Base-by-base conservation (phyloP, 148 eudicot species). In the Vaccinium vitisidaea region DNA sequence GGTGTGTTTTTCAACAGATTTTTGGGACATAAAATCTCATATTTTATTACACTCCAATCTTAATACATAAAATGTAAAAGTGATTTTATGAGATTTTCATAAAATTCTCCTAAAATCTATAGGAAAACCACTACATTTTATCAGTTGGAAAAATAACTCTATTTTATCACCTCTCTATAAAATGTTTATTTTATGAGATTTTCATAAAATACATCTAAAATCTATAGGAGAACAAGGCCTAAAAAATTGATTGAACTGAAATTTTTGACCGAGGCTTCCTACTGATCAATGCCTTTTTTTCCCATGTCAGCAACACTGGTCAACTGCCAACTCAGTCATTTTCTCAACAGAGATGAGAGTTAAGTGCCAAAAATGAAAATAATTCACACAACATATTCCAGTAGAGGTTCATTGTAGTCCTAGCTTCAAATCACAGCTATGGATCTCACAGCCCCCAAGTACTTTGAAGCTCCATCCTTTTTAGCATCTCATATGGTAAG, bases 401-500 rank as follows among this genome's bases (percentile, higher is more conserved):
- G 70, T 55, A 79, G n/a, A 65, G 63, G 50, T 55, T 32, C 54
- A 58, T 69, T 19, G 18, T 48, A 27, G 43, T 10, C 55, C 73
- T 58, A 18, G 16, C 82, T 27, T 21, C 76, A 74, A 46, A 53
- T 50, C 48, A 49, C 58, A 58, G 19, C 67, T 39, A 88, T 88
- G 92, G 90, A 86, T 86, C 86, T 85, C 73, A 43, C 87, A 52
- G 79, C 49, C 84, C 83, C 80, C 70, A 86, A 86, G 30, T 88
- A 85, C 84, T 78, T 80, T 80, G 88, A 87, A 80, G 70, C 85
- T 83, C 86, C 88, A 36, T 8, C 87, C 25, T 73, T 86, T 79
- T 85, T 86, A 53, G 53, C 88, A 18, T 83, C 88, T 83, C 86
- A 63, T 50, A 79, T 71, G 89, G 92, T 88, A 85, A 77, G n/a